phyloP scores from a whole-genome alignment of 208 protist species.

The Angomonas ambiguus region DNA sequence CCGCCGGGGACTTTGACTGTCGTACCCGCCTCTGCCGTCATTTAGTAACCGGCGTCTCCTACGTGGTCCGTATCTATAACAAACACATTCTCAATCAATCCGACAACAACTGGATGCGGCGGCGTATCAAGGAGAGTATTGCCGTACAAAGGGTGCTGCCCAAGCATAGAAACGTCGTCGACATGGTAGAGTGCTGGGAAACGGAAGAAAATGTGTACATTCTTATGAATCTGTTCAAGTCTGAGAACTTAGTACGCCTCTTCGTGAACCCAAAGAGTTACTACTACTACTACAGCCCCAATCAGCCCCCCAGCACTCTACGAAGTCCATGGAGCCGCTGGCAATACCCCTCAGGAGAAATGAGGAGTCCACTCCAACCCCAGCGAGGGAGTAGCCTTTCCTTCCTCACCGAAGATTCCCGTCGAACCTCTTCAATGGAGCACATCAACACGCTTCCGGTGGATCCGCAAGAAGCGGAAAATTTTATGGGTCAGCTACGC shows the following conservation, averaged over 20 bases:
- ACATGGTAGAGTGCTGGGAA: constrained; percentile 87
- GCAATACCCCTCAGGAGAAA: too few species aligned
- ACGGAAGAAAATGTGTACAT: constrained; percentile 78
- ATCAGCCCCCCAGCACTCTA: background rate
- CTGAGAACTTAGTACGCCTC: constrained; percentile 58
- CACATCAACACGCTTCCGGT: too few species aligned
- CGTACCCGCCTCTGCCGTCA: constrained; percentile 77
- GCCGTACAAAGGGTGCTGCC: constrained; percentile 77
- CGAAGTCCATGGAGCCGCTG: too few species aligned
- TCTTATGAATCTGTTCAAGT: constrained; percentile 77
- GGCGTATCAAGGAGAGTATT: constrained; percentile 68
- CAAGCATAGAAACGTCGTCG: constrained; percentile 75
- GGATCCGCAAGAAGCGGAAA: too few species aligned
- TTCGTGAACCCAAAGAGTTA: constrained; percentile 15
- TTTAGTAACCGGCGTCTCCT: constrained; percentile 67
- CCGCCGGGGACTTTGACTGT: constrained; percentile 82
- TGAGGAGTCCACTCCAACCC: too few species aligned
- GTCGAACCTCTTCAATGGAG: too few species aligned
- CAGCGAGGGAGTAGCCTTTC: too few species aligned
- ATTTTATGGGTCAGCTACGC: too few species aligned
- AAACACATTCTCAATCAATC: constrained; percentile 61
- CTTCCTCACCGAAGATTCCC: too few species aligned
- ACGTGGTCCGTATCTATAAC: constrained; percentile 80
- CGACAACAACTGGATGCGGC: constrained; percentile 77
- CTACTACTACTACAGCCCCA: background rate